Conservation (phyloP, 345 rosid genomes). For the Lepidium aucheri region DNA sequence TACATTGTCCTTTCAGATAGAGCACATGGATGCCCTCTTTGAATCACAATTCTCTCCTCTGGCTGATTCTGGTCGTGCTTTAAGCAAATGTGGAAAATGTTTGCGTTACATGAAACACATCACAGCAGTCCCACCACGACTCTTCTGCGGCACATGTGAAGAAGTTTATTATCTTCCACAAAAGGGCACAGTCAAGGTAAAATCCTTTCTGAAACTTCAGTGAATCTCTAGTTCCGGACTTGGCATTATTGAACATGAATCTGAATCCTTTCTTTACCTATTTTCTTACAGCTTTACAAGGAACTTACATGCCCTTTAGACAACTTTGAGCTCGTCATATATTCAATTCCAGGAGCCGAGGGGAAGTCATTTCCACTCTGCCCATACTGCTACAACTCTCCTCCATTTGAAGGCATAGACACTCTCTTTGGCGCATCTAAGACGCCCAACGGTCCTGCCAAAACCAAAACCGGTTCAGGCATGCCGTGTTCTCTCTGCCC, state of each 20-base stretch:
- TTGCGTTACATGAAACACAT: constrained; percentile 58
- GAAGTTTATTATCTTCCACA: constrained; percentile 96
- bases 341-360: constrained; percentile 87
- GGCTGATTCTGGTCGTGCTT: constrained; percentile 70
- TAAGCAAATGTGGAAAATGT: constrained; percentile 97
- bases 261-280: background rate
- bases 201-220: background rate
- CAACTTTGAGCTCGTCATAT: constrained; percentile 83
- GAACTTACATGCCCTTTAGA: constrained; percentile 90
- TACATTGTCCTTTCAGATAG: constrained; percentile 42
- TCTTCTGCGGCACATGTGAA: constrained; percentile 86
- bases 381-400: constrained; percentile 86
- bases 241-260: background rate
- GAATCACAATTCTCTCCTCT: constrained; percentile 94
- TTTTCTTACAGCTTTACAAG: constrained; percentile 70
- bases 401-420: constrained; percentile 88
- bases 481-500: constrained; percentile 96
- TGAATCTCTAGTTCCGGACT: background rate
- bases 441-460: constrained; percentile 31
- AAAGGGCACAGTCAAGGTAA: constrained; percentile 84
- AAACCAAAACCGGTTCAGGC: constrained; percentile 68
- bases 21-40: constrained; percentile 87
- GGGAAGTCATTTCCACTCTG: constrained; percentile 92
- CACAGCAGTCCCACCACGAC: constrained; percentile 68
- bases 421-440: constrained; percentile 44